These are phyloP conservation scores for Triticum monococcum DNA, from an alignment of 176 grass and related monocot genomes.

Conservation along the genomic window DNA sequence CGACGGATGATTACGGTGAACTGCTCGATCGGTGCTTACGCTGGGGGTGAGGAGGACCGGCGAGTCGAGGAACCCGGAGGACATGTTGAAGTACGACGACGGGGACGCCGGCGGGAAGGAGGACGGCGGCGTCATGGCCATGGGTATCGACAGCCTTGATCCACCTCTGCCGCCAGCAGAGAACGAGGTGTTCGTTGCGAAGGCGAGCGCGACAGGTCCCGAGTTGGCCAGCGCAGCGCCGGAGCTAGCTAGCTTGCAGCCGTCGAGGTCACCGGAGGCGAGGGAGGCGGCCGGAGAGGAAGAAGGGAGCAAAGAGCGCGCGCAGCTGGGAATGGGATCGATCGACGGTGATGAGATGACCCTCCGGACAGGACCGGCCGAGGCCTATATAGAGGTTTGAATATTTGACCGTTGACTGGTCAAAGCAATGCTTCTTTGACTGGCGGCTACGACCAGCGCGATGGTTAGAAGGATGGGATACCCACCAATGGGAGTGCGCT, in stretches of 20 bases:
- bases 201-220: slow-evolving; percentile 41
- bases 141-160: slow-evolving; percentile 31
- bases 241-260: slow-evolving; percentile 24
- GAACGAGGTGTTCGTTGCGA: slow-evolving; percentile 24
- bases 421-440: slow-evolving; percentile 57
- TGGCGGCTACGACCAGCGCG: slow-evolving; percentile 28
- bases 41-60: slow-evolving; percentile 67
- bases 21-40: slow-evolving; percentile 41
- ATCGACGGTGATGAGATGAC: background rate
- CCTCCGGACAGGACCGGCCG: slow-evolving; percentile 1
- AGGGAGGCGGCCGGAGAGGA: background rate
- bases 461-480: fast-evolving
- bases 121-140: slow-evolving; percentile 55
- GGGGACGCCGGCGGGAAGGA: slow-evolving; percentile 53
- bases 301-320: background rate
- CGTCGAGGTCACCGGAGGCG: background rate
- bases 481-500: slow-evolving; percentile 2
- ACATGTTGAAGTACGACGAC: slow-evolving; percentile 56
- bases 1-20: too few relatives aligned
- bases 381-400: slow-evolving; percentile 57
- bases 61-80: slow-evolving; percentile 61
- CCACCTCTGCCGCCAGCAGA: slow-evolving; percentile 21
- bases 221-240: slow-evolving; percentile 27
- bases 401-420: slow-evolving; percentile 73
- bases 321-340: background rate